Evolutionary conservation across 2,329 filamentous ascomycete genomes (phyloP), one percentile per base, ranked within the genome.

Genomic region (Aspergillus spinulosporus): DNA sequence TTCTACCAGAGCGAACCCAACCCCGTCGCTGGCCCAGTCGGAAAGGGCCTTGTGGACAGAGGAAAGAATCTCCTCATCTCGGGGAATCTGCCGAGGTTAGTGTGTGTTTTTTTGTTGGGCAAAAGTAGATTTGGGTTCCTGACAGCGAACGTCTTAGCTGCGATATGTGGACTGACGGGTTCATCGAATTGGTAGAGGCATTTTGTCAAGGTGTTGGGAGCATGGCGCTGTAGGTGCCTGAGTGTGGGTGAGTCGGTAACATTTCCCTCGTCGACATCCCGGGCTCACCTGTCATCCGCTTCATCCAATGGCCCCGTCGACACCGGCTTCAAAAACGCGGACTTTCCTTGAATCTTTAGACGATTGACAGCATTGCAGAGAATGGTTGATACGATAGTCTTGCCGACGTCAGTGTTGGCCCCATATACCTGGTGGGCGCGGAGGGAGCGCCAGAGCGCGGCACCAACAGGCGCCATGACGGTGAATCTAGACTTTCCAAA

Each of bases 371-470:
- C 82, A 59, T 83, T 85, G 70, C 85, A 88, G 3, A 95, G 77
- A 9, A 91, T 73, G 0, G 89, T 91, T 1, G 88, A 87, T 56
- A 92, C 82, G 31, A 95, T 84, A 0, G 90, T 95, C 78, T 95
- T 95, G 61, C 90, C 90, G 28, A 94, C 89, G 62, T 89, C 85
- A 0, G 90, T 94, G 66, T 93, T 94, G 47, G 90, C 88, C 29
- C 90, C 90, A 66, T 89, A 95, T 37, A 95, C 78, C 72, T 94
- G 90, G 64, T 89, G 83, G 9, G 84, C 80, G 59, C 85, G 84
- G 52, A 92, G 78, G 6, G 82, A 83, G 58, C 86, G 84, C 84
- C 86, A 90, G 37, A 92, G 78, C 47, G 85, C 78, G 51, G 85
- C 81, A 47, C 84, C 80, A 50, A 85, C 73, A 28, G 82, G 81